These are phyloP conservation scores for Neurospora discreta DNA, from an alignment of 495 filamentous ascomycete species.

Conservation along the genomic window DNA sequence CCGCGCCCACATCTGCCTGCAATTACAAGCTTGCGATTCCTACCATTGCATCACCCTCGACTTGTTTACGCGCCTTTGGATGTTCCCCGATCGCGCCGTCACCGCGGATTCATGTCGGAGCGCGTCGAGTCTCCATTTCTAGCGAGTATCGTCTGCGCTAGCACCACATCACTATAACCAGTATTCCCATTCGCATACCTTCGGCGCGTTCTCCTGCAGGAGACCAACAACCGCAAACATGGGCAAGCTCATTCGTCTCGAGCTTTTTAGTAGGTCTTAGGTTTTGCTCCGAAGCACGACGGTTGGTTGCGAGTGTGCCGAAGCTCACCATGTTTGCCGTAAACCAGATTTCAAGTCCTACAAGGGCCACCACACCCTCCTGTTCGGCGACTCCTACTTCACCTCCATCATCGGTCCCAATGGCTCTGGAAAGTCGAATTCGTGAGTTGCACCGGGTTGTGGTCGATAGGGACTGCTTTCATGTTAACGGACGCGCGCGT, in stretches of 20 bases:
- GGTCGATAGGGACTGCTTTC: not conserved
- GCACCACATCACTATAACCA: not conserved
- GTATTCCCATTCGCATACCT: not conserved
- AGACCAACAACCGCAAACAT: slow-evolving; percentile 22
- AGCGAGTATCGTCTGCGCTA: not conserved
- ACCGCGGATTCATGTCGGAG: not conserved
- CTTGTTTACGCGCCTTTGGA: slow-evolving; percentile 9
- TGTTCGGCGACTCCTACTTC: slow-evolving; percentile 98
- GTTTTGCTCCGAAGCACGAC: not conserved
- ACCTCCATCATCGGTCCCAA: slow-evolving; percentile 99
- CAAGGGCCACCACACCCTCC: slow-evolving; percentile 81
- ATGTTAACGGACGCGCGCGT: slow-evolving; percentile 1
- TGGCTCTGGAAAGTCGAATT: slow-evolving; percentile 99
- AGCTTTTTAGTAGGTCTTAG: slow-evolving; percentile 69
- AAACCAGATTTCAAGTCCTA: slow-evolving; percentile 94
- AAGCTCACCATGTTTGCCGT: slow-evolving; percentile 7
- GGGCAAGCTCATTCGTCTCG: slow-evolving; percentile 87
- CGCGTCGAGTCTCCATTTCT: slow-evolving; percentile 7
- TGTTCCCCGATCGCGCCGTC: slow-evolving; percentile 2
- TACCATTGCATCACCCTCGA: not conserved
- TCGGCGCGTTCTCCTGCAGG: slow-evolving; percentile 7
- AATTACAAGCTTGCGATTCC: not conserved
- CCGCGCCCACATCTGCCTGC: not conserved
- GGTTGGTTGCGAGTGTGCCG: not conserved
- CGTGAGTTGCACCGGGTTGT: slow-evolving; percentile 45